Conservation (phyloP, 179 eudicot species). For the Amaranthus tricolor region DNA sequence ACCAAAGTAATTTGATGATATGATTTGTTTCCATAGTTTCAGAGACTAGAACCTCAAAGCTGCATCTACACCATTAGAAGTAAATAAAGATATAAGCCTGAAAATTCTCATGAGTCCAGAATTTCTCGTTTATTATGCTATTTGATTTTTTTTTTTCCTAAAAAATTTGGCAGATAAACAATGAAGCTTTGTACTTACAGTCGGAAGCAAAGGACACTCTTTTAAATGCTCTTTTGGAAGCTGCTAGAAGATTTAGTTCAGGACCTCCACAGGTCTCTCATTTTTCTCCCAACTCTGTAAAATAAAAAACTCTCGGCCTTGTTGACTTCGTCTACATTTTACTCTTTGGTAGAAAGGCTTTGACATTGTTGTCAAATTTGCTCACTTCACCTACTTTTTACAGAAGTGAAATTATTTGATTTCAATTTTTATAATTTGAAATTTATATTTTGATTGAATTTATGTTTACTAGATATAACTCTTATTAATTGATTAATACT, state of each 20-base stretch:
- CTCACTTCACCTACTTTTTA: not conserved
- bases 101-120: not conserved
- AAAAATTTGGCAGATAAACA: slow-evolving; percentile 56
- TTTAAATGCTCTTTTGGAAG: slow-evolving; percentile 70
- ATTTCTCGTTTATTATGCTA: not conserved
- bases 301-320: too few species aligned
- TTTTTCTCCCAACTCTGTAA: not conserved
- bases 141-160: slow-evolving; percentile 3
- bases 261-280: slow-evolving; percentile 91
- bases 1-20: too few species aligned
- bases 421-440: not conserved
- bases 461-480: too few species aligned
- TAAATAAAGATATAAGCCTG: not conserved
- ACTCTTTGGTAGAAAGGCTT: not conserved
- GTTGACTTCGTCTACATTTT: not conserved
- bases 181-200: slow-evolving; percentile 80
- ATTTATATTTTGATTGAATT: not conserved
- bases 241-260: slow-evolving; percentile 82
- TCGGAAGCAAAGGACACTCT: slow-evolving; percentile 76
- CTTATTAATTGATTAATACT: too few species aligned
- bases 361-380: not conserved
- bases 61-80: not conserved
- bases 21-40: not conserved
- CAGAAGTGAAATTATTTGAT: not conserved
- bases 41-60: not conserved